Base-by-base conservation (phyloP, 768 basidiomycete genomes). In the Suillus bovinus region DNA sequence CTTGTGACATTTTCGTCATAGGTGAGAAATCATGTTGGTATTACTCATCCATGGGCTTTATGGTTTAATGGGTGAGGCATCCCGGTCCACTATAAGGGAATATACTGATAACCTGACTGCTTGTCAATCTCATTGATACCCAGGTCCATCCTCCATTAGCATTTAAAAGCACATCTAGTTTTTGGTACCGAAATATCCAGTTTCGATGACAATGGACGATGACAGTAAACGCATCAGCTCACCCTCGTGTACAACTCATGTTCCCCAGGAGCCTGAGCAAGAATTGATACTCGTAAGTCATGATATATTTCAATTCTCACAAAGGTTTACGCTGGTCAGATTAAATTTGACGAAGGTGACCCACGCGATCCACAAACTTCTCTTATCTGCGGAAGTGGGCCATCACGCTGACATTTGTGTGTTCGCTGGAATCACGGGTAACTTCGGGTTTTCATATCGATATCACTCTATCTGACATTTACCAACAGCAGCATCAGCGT, bases 401-500 rank as follows among this genome's bases (percentile, higher is more conserved):
- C 9, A 72, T 78, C n/a, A 77, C 77, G n/a, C 27, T 75, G n/a
- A 68, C 61, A 7, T 65, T 10, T 77, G 74, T 59, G 65, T 58
- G 46, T 71, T 74, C 56, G 65, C 68, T 4, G 68, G 54, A 33
- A 59, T 74, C 11, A 61, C 68, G 47, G 64, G 76, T 69, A 62
- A 46, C 20, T 36, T 22, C 1, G 5, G 8, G 14, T 22, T 58
- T 11, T 0, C 4, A 22, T 53, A 2, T 7, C 27, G 6, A 2
- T 27, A 13, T 11, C 3, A 20, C 9, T 16, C 2, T 44, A 27
- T 33, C 61, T 66, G 20, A 70, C 7, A 10, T 3, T 10, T n/a
- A n/a, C 1, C 2, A 52, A 49, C 33, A 84, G 88, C 81, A n/a
- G 78, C 83, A 1, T 72, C 80, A 6, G 73, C 81, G 2, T 76